Base-by-base conservation (phyloP, 805 yeast genomes). In the Crinitomyces ghanaensis region DNA sequence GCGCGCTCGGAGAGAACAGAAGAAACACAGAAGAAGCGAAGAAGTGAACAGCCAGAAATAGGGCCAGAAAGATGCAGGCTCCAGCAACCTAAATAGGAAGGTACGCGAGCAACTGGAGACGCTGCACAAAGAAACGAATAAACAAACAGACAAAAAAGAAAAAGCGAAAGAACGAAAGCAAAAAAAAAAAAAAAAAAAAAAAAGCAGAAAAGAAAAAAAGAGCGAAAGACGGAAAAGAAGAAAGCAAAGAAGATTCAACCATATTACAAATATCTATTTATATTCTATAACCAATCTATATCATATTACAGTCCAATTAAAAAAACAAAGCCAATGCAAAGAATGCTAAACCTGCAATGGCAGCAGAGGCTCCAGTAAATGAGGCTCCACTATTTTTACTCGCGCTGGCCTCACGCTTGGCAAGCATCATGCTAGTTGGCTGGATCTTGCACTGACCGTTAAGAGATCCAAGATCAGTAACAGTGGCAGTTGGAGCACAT, bases 91-190 rank as follows among this genome's bases (percentile, higher is more conserved):
- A n/a, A n/a, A n/a, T n/a, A n/a, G n/a, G n/a, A n/a, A n/a, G n/a
- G n/a, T n/a, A n/a, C n/a, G n/a, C n/a, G n/a, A n/a, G n/a, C n/a
- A n/a, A n/a, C n/a, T n/a, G n/a, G 11, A 25, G 15, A 25, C 15
- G 11, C 12, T 25, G 28, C 15, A 25, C 15, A 13, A 25, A 17
- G 15, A 17, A 25, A 25, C 12, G 28, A 25, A 25, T 25, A 25
- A 17, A 14, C 28, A 13, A 25, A 25, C 15, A 11, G 15, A 12
- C 12, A 17, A 13, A 25, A 13, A 25, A 25, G 6, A 25, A 25
- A 25, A 25, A 14, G 6, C 6, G 12, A 25, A 13, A 14, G 6
- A 25, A 6, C 12, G 15, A 25, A 6, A 25, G n/a, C n/a, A n/a
- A n/a, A n/a, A n/a, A n/a, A n/a, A n/a, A n/a, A n/a, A n/a, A n/a